These are phyloP conservation scores for Triticum aestivum DNA, from an alignment of 176 grass and related monocot species.

Conservation along the genomic window DNA sequence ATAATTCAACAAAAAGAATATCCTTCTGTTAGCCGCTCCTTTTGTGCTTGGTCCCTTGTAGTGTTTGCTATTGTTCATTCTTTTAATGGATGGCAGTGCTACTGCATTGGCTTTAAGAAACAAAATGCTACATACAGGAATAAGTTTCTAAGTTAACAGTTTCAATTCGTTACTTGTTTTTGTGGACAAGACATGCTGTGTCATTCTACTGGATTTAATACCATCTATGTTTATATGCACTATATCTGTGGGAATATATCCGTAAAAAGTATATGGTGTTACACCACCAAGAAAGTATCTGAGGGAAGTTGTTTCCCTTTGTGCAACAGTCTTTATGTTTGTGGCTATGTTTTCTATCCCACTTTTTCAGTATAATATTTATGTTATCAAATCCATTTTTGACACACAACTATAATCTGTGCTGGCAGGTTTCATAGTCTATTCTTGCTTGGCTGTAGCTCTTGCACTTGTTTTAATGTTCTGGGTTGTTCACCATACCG, in stretches of 20 bases:
- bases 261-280: background rate
- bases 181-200: background rate
- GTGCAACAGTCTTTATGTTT: background rate
- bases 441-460: constrained; percentile 62
- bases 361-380: background rate
- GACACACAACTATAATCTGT: constrained; percentile 9
- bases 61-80: background rate
- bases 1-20: background rate
- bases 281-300: constrained; percentile 1
- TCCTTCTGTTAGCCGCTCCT: background rate
- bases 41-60: background rate
- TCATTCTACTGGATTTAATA: background rate
- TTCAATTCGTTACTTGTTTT: background rate
- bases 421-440: constrained; percentile 73
- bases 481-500: constrained; percentile 62
- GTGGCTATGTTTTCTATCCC: background rate
- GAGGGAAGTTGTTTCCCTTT: background rate
- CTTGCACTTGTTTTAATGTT: constrained; percentile 67
- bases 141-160: background rate
- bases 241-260: background rate
- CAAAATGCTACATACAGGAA: background rate
- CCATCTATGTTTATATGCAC: background rate
- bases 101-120: background rate
- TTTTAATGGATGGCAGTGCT: background rate
- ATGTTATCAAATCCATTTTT: constrained; percentile 13